Evolutionary conservation across 805 yeast species (phyloP).

Genomic region (Spencermartinsiella europaea): DNA sequence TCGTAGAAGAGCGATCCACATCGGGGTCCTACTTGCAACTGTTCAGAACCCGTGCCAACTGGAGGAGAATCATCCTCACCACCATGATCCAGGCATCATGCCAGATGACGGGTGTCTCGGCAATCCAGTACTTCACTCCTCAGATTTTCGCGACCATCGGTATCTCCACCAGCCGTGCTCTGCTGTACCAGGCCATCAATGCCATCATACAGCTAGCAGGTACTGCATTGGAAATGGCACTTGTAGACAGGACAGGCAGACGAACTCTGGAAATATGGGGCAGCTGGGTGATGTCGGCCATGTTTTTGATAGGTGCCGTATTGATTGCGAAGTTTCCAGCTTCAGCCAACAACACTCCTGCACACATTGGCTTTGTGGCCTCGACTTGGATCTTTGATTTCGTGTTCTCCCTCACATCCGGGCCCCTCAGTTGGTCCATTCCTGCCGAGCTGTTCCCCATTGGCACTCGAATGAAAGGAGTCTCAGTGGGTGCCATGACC

Average conservation of each 20-base stretch:
- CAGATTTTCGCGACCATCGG: constrained; percentile 1
- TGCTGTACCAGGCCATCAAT: constrained; percentile 26
- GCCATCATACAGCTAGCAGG: too few relatives aligned
- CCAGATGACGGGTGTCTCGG: constrained; percentile 64
- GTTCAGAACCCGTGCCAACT: constrained; percentile 49
- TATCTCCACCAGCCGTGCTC: constrained; percentile 11
- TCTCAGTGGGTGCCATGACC: constrained; percentile 44
- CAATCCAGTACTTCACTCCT: neutral
- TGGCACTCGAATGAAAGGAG: constrained; percentile 54
- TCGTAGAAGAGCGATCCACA: constrained; percentile 33
- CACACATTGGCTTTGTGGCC: constrained; percentile 30
- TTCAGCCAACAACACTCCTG: constrained; percentile 14
- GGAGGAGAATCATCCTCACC: constrained; percentile 34
- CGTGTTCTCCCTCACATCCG: constrained; percentile 42
- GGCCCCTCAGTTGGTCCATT: constrained; percentile 62
- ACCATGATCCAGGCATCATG: constrained; percentile 51
- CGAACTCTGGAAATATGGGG: constrained; percentile 18
- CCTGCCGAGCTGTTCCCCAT: constrained; percentile 58
- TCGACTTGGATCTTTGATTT: constrained; percentile 30
- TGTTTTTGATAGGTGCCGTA: too few relatives aligned
- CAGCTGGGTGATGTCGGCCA: constrained; percentile 22
- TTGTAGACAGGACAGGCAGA: constrained; percentile 24
- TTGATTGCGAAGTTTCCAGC: constrained; percentile 25
- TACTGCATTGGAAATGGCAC: constrained; percentile 19
- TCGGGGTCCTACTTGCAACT: constrained; percentile 39